phyloP scores from a whole-genome alignment of 768 basidiomycete species.

The Favolaschia claudopus region DNA sequence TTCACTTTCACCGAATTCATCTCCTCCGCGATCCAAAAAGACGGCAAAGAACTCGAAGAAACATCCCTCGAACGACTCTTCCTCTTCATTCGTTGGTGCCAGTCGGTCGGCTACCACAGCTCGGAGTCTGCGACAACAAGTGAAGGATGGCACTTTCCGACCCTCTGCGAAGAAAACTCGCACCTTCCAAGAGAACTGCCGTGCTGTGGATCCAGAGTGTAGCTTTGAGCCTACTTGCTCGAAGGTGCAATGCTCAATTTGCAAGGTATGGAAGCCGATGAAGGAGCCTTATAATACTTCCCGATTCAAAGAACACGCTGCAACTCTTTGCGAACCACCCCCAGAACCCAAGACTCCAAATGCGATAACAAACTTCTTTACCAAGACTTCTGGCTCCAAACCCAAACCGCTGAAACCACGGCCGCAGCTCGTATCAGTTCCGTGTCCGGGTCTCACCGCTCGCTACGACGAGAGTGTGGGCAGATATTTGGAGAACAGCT shows the following conservation, averaged over 20 bases:
- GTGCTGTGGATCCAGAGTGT: neutral
- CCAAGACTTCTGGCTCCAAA: neutral
- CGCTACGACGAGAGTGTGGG: neutral
- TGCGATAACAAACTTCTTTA: neutral
- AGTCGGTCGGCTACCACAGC: slow-evolving; percentile 1
- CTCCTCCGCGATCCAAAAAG: neutral
- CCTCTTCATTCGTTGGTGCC: no score
- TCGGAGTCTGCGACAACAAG: neutral
- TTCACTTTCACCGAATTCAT: no score
- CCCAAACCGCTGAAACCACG: neutral
- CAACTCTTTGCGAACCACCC: neutral
- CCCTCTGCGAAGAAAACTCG: neutral
- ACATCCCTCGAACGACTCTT: no score
- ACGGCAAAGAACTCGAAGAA: neutral
- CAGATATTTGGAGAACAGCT: neutral
- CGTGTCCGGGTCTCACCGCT: slow-evolving; percentile 4
- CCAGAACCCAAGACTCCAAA: neutral
- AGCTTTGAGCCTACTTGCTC: neutral
- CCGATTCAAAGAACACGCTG: slow-evolving; percentile 22
- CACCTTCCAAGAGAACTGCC: neutral
- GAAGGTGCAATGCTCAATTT: slow-evolving; percentile 20
- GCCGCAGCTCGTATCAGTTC: neutral
- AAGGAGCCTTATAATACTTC: slow-evolving; percentile 18
- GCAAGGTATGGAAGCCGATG: slow-evolving; percentile 15
- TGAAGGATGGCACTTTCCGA: neutral